Percentiles rank a stretch among this genome's conserved stretches.
These are phyloP conservation scores for Pseudophaeomoniella oleicola DNA, from an alignment of 2,329 filamentous ascomycete species.

Conservation along the genomic window DNA sequence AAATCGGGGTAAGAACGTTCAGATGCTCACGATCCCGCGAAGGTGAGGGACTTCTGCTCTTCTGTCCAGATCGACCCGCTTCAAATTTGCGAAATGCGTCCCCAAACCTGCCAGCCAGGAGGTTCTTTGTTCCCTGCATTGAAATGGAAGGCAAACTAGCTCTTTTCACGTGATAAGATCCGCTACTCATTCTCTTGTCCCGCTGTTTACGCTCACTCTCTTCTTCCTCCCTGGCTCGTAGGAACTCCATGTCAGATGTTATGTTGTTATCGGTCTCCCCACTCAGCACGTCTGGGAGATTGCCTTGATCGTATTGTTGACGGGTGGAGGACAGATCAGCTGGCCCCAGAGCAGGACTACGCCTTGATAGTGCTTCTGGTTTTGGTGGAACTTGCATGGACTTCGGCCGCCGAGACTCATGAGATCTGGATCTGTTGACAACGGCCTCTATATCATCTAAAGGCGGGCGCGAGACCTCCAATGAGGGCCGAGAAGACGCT, in stretches of 20 bases:
- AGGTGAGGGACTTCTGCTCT: constrained; percentile 28
- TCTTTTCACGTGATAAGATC: constrained; percentile 52
- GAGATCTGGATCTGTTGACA: constrained; percentile 45
- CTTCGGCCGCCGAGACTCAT: constrained; percentile 37
- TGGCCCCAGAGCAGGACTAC: neutral
- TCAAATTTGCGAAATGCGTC: constrained; percentile 93
- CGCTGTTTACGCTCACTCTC: constrained; percentile 43
- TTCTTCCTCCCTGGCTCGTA: constrained; percentile 58
- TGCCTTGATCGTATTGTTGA: neutral
- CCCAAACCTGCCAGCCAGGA: constrained; percentile 78
- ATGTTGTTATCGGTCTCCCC: constrained; percentile 50
- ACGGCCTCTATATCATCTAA: constrained; percentile 46
- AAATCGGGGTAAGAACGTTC: constrained; percentile 51
- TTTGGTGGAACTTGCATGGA: neutral
- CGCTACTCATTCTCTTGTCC: constrained; percentile 41
- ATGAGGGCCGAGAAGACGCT: constrained; percentile 49
- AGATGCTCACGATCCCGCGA: constrained; percentile 23
- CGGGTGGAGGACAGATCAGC: neutral
- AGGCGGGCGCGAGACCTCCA: constrained; percentile 55
- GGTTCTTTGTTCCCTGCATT: constrained; percentile 60
- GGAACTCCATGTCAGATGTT: constrained; percentile 66
- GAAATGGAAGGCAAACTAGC: constrained; percentile 56
- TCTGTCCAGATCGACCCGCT: constrained; percentile 28
- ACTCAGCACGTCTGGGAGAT: constrained; percentile 8
- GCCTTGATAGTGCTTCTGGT: neutral